Evolutionary conservation across 495 filamentous ascomycete genomes (phyloP), one percentile per base, ranked within the genome.

Genomic region (Aspergillus steynii): DNA sequence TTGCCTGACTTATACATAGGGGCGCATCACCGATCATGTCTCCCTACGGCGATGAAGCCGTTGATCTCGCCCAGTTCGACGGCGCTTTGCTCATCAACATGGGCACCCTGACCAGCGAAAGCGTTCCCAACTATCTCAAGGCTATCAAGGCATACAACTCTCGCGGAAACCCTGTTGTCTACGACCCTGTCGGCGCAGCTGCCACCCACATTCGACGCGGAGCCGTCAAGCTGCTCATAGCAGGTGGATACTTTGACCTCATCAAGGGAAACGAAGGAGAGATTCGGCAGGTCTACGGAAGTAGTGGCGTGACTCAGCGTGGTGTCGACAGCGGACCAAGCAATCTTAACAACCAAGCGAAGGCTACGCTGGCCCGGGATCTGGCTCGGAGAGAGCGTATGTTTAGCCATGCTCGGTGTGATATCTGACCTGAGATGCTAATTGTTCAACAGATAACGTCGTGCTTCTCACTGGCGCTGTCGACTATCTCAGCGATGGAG

Each of bases 191-290:
- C 8, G 95, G 95, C 20, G 91, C 87, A 9, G 94, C 91, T 26
- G 95, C 95, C 6, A 97, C 94, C 2, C 61, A 79, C 3, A 80
- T 91, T 12, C 85, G 95, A 29, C 86, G 88, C 29, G 78, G 81
- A 1, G 88, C 90, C 0, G 84, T 95, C 37, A 86, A 84, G 45
- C 81, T 81, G 10, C 83, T 99, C n/a, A 77, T 97, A 71, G 79
- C 82, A 1, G 82, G 75, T 6, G 92, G 91, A 32, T 90, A 90
- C 68, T 90, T 95, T 62, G 86, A 90, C 71, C 80, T 97, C 26
- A 92, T 99, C 73, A 99, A 97, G 74, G 95, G 95, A 29, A 99
- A 99, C 70, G 93, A 96, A 71, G 86, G 87, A 53, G 95, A 99
- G 73, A 94, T 99, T 59, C 75, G 80, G 31, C 86, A 88, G n/a